Percentiles rank a stretch among this genome's conserved stretches.
Evolutionary conservation across 1,284 basidiomycete genomes (phyloP).

Genomic region (Melampsora americana): DNA sequence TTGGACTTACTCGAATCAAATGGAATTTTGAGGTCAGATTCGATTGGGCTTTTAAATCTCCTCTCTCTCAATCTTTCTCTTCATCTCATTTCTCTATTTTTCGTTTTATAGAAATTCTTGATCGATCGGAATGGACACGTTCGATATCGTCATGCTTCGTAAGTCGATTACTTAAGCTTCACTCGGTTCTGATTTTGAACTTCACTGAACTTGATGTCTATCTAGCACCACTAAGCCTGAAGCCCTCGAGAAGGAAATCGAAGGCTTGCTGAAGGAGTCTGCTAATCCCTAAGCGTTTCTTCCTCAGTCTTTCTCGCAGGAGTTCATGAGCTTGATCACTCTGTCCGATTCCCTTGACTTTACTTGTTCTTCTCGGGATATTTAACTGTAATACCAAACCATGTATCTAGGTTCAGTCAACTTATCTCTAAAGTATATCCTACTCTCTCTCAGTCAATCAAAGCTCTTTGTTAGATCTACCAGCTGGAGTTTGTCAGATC

Average conservation of each 20-base stretch:
- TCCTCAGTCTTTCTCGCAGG: not conserved
- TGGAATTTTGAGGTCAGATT: slow-evolving; percentile 42
- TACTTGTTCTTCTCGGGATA: too few relatives aligned
- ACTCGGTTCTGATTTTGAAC: not conserved
- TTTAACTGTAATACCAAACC: too few relatives aligned
- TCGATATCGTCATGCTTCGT: slow-evolving; percentile 41
- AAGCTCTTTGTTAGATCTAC: too few relatives aligned
- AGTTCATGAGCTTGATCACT: too few relatives aligned
- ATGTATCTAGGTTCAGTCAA: too few relatives aligned
- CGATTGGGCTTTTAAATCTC: not conserved
- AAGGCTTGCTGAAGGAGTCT: slow-evolving; percentile 22
- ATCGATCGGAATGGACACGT: slow-evolving; percentile 32
- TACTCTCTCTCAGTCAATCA: too few relatives aligned
- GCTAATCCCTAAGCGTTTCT: not conserved
- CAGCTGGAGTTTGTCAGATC: too few relatives aligned
- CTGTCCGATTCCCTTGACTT: too few relatives aligned
- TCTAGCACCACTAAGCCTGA: not conserved
- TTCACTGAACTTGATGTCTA: not conserved
- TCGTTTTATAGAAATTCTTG: slow-evolving; percentile 30
- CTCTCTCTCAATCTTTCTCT: not conserved
- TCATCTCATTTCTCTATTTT: not conserved
- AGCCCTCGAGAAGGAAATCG: slow-evolving; percentile 16
- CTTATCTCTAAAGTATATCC: too few relatives aligned
- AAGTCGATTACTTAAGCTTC: not conserved
- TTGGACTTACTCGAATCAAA: slow-evolving; percentile 36